phyloP scores from a whole-genome alignment of 495 filamentous ascomycete species.

The Apiosordaria backusii region DNA sequence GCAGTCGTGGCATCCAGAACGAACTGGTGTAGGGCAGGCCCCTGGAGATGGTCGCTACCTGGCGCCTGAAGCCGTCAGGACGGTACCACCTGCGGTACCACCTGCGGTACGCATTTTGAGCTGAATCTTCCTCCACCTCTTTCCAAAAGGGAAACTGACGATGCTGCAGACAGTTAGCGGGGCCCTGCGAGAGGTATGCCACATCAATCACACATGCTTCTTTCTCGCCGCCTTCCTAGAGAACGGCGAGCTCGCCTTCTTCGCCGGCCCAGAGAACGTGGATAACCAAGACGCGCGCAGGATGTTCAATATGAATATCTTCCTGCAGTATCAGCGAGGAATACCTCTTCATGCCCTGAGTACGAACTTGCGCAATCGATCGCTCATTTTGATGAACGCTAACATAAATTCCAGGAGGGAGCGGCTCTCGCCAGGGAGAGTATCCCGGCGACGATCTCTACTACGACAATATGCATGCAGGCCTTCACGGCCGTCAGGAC shows the following conservation, averaged over 20 bases:
- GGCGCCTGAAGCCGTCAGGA: slow-evolving; percentile 15
- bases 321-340: slow-evolving; percentile 19
- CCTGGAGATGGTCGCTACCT: slow-evolving; percentile 19
- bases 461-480: not conserved
- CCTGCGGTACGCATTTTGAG: slow-evolving; percentile 18
- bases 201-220: slow-evolving; percentile 35
- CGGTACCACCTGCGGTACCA: slow-evolving; percentile 18
- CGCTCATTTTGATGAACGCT: not conserved
- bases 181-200: slow-evolving; percentile 39
- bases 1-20: slow-evolving; percentile 24
- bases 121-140: not conserved
- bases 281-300: slow-evolving; percentile 24
- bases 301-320: slow-evolving; percentile 36
- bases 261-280: slow-evolving; percentile 30
- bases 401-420: not conserved
- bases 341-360: not conserved
- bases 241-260: slow-evolving; percentile 31
- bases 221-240: slow-evolving; percentile 36
- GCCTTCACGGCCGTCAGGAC: not conserved
- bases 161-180: slow-evolving; percentile 34
- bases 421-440: not conserved
- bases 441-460: not conserved
- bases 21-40: slow-evolving; percentile 14
- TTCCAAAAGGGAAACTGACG: slow-evolving; percentile 16
- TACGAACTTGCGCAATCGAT: not conserved